These are phyloP conservation scores for Tetrapisispora namnaoensis DNA, from an alignment of 805 yeast genomes.

Conservation along the genomic window DNA sequence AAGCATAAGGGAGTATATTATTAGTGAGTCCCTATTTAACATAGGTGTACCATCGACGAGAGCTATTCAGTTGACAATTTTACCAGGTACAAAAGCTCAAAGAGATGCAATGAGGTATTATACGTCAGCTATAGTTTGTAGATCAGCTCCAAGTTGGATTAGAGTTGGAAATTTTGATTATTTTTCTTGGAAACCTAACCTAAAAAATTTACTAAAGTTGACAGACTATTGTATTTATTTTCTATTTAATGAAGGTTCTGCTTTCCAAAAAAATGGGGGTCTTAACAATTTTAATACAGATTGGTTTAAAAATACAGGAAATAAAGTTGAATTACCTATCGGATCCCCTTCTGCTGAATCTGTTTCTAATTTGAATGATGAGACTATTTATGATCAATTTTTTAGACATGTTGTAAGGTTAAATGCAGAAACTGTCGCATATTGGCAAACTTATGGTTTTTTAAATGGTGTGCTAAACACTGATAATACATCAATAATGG, in stretches of 20 bases:
- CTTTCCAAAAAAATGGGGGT: conserved; percentile 22
- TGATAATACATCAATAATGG: conserved; percentile 85
- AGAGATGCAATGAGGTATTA: conserved; percentile 47
- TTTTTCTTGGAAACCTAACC: conserved; percentile 62
- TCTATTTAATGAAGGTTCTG: conserved; percentile 37
- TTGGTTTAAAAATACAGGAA: conserved; percentile 20
- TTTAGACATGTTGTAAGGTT: conserved; percentile 60
- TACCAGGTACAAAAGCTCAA: conserved; percentile 72
- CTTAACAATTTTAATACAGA: conserved; percentile 18
- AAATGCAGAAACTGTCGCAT: conserved; percentile 69
- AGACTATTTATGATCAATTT: conserved; percentile 54
- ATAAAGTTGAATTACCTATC: conserved; percentile 12
- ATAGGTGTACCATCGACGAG: conserved; percentile 83
- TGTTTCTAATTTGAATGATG: neutral
- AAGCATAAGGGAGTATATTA: conserved; percentile 77
- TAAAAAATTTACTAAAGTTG: conserved; percentile 49
- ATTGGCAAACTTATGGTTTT: conserved; percentile 88
- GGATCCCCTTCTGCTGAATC: conserved; percentile 26
- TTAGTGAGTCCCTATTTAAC: conserved; percentile 70
- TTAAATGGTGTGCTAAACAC: conserved; percentile 91
- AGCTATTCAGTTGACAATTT: conserved; percentile 59
- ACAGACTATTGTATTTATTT: conserved; percentile 66
- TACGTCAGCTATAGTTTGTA: conserved; percentile 71
- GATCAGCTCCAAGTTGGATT: conserved; percentile 82
- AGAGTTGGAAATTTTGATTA: conserved; percentile 84